These are phyloP conservation scores for Zhuliangozyma blackwelliae DNA, from an alignment of 1,139 yeast species.

Conservation along the genomic window DNA sequence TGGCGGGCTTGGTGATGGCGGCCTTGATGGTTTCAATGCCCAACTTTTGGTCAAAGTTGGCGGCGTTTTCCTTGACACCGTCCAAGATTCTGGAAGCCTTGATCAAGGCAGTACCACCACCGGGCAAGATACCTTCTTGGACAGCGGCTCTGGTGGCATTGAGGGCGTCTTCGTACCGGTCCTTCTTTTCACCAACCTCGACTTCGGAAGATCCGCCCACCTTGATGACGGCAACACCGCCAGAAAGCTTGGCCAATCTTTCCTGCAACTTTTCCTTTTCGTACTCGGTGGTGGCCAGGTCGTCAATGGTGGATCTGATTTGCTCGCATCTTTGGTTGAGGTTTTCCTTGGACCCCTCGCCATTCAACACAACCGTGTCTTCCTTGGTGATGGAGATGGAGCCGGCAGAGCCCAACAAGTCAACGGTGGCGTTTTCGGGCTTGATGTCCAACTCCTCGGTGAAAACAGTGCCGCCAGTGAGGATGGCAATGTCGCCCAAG, in stretches of 20 bases:
- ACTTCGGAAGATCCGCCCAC: constrained; percentile 99
- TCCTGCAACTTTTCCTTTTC: constrained; percentile 98
- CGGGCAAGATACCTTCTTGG: constrained; percentile 98
- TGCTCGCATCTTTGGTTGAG: constrained; percentile 93
- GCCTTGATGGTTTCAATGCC: constrained; percentile 95
- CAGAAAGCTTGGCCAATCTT: constrained; percentile 96
- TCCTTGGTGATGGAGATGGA: constrained; percentile 94
- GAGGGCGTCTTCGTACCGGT: constrained; percentile 97
- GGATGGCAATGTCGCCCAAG: constrained; percentile 93
- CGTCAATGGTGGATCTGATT: constrained; percentile 77
- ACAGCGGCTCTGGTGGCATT: constrained; percentile 99
- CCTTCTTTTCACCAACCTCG: constrained; percentile 99
- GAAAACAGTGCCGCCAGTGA: constrained; percentile 97
- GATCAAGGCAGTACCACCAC: constrained; percentile 98
- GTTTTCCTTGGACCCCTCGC: constrained; percentile 89
- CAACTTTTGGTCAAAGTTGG: constrained; percentile 94
- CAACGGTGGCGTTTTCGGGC: constrained; percentile 94
- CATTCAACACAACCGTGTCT: constrained; percentile 93
- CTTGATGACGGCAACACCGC: constrained; percentile 98
- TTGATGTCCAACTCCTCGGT: constrained; percentile 97
- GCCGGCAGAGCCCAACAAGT: constrained; percentile 89
- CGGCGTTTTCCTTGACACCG: constrained; percentile 60
- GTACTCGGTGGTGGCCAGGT: constrained; percentile 78
- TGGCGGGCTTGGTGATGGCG: constrained; percentile 97
- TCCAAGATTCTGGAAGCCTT: constrained; percentile 88